phyloP scores from a whole-genome alignment of 1,284 basidiomycete species.

The Ceratobasidium sp. region DNA sequence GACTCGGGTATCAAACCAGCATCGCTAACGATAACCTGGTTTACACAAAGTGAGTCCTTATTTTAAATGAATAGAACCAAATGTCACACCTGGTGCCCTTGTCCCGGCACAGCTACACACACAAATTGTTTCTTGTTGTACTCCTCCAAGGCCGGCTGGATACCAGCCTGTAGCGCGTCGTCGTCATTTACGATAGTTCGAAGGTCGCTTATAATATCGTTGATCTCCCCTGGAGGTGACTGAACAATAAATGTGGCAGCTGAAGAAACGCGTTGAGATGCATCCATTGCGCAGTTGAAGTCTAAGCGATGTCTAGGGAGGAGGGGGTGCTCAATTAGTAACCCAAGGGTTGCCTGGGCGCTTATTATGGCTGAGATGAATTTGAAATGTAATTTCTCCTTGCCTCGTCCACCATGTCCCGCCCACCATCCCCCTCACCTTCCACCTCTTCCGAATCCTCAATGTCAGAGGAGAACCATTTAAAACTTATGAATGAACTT shows the following conservation, averaged over 20 bases:
- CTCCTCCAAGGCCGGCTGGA: slow-evolving; percentile 79
- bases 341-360: slow-evolving; percentile 26
- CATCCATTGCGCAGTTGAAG: slow-evolving; percentile 63
- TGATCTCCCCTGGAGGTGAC: slow-evolving; percentile 94
- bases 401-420: slow-evolving; percentile 39
- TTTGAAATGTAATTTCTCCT: slow-evolving; percentile 42
- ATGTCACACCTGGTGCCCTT: slow-evolving; percentile 72
- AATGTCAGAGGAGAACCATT: slow-evolving; percentile 25
- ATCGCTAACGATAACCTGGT: slow-evolving; percentile 80
- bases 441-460: slow-evolving; percentile 39
- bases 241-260: slow-evolving; percentile 87
- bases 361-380: neutral
- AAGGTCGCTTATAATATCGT: slow-evolving; percentile 65
- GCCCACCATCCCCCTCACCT: slow-evolving; percentile 25
- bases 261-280: slow-evolving; percentile 71
- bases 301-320: slow-evolving; percentile 18
- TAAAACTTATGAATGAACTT: slow-evolving; percentile 25
- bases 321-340: slow-evolving; percentile 30
- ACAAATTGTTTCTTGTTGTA: slow-evolving; percentile 91
- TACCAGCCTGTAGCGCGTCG: slow-evolving; percentile 78
- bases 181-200: slow-evolving; percentile 93
- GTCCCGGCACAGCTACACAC: slow-evolving; percentile 81
- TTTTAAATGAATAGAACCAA: slow-evolving; percentile 8
- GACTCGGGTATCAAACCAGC: slow-evolving; percentile 66
- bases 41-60: slow-evolving; percentile 28